Evolutionary conservation across 345 rosid genomes (phyloP).

Genomic region (Pistacia integerrima): DNA sequence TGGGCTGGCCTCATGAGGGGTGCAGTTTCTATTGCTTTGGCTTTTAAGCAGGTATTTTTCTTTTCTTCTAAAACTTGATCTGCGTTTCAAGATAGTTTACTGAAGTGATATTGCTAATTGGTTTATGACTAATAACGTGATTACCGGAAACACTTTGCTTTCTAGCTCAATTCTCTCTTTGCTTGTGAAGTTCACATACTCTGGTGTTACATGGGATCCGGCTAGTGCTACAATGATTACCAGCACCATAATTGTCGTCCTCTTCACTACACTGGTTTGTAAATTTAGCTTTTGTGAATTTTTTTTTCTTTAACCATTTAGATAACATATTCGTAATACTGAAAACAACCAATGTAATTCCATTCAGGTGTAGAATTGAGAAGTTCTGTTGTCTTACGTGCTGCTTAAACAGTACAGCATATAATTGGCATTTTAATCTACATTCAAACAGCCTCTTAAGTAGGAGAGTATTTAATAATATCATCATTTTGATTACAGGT

Average conservation of each 20-base stretch:
- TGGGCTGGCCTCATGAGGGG: constrained; percentile 98
- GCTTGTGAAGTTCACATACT: constrained; percentile 61
- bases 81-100: background rate
- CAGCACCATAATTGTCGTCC: constrained; percentile 64
- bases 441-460: background rate
- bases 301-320: background rate
- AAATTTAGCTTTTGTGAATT: background rate
- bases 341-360: background rate
- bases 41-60: constrained; percentile 76
- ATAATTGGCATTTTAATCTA: background rate
- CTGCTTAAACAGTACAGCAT: background rate
- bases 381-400: no score
- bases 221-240: constrained; percentile 70
- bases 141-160: background rate
- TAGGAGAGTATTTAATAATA: background rate
- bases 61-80: background rate
- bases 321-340: background rate
- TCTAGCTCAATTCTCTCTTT: background rate
- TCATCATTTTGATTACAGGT: constrained; percentile 47
- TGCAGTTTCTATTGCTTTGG: constrained; percentile 89
- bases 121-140: background rate
- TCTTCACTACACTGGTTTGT: constrained; percentile 72
- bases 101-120: background rate
- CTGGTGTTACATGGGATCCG: constrained; percentile 73
- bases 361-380: background rate